Base-by-base conservation (phyloP, 352 stramenopile species). In the Phytopythium helicoides region DNA sequence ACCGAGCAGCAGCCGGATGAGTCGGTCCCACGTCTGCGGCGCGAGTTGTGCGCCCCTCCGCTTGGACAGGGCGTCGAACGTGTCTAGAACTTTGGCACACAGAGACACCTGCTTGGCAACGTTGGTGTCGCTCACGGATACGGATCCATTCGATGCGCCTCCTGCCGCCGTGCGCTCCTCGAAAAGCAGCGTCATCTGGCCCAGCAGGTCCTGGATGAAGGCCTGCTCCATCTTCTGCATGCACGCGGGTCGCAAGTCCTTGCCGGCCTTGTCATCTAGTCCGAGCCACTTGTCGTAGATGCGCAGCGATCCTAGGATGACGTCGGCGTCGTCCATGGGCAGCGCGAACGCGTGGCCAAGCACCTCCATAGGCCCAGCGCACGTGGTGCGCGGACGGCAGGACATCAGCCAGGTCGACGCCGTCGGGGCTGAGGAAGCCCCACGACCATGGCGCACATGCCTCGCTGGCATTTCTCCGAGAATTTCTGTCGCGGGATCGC, bases 181-280 rank as follows among this genome's bases (percentile, higher is more conserved):
- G 63, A 95, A 93, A 23, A 95, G 69, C 52, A 95, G 56, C 49
- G 85, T 93, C 82, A 95, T 93, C 45, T 95, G 85, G 14, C 82
- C 85, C 40, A 95, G 64, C 58, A 95, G 69, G 52, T 95, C 85
- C 49, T 92, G 82, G 34, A 95, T 92, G 46, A 95, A 95, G 9
- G 72, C 64, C 64, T 95, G 85, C 54, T 93, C 85, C 35, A 87
- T 71, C 54, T 86, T 88, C 28, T 87, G 75, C 82, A 95, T 93
- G 49, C 84, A 91, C 25, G 60, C 60, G 0, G 82, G 82, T 16
- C 79, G 65, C 22, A 68, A 56, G 55, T 93, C 78, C 36, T 81
- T 74, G 1, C 52, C 76, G 16, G 60, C 65, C 28, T 54, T 64
- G 2, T 66, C 52, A 37, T 87, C 68, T 16, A 93, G 67, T 14